A percentile compares a stretch with the other conserved stretches of the same genome.
Conservation (phyloP, 148 eudicot genomes). For the Diospyros lotus region DNA sequence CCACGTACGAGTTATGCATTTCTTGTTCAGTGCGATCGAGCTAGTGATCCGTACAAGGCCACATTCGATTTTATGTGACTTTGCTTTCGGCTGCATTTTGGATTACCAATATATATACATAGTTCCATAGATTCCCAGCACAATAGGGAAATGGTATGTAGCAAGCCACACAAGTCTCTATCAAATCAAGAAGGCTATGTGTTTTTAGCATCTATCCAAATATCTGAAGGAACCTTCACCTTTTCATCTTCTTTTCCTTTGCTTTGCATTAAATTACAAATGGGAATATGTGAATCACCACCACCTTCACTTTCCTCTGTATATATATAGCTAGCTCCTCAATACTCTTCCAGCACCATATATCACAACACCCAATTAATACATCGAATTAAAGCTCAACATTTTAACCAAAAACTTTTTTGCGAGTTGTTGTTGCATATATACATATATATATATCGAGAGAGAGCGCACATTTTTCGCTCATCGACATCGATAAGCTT, state of each 20-base stretch:
- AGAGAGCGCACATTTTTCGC: not conserved
- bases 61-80: not conserved
- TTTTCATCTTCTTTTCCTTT: constrained; percentile 8
- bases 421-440: too few species aligned
- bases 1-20: too few species aligned
- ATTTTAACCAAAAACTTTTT: too few species aligned
- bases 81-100: constrained; percentile 1
- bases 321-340: not conserved
- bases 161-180: constrained; percentile 16
- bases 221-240: constrained; percentile 29
- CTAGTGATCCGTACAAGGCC: too few species aligned
- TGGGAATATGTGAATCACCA: not conserved
- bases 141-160: not conserved
- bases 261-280: constrained; percentile 11
- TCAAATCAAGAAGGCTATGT: constrained; percentile 10
- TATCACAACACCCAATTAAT: not conserved
- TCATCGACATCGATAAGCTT: too few species aligned
- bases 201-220: constrained; percentile 18
- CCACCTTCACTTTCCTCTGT: not conserved
- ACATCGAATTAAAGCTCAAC: too few species aligned
- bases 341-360: not conserved
- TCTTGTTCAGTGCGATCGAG: too few species aligned
- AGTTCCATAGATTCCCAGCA: constrained; percentile 6
- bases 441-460: too few species aligned
- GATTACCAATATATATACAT: not conserved